Base-by-base conservation (phyloP, 176 grass and related monocot species). In the Neostapfia colusana region DNA sequence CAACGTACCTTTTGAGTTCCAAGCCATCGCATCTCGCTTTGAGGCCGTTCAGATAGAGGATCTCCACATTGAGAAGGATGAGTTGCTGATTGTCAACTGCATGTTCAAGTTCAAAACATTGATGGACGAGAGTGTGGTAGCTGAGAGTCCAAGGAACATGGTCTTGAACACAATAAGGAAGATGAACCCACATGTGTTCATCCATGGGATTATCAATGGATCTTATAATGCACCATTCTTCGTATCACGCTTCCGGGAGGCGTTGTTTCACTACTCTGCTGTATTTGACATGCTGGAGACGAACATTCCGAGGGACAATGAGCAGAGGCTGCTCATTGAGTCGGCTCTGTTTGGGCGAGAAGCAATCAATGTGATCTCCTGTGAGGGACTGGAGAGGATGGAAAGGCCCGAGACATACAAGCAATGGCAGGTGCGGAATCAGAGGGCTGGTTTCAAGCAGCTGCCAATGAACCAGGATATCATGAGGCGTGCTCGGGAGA, bases 321-420 rank as follows among this genome's bases (percentile, higher is more conserved):
- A 87, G 15, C 79, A 87, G 75, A 92, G 95, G 76, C 53, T 88
- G 58, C 85, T 92, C 61, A 85, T 99, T 0, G 95, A 99, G 57
- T 86, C 84, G 11, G 70, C 82, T 42, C 65, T 99, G 49, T 99
- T 90, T 2, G 92, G 85, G 4, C 62, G 87, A 23, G 95, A 99
- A 70, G 87, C 85, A 50, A 59, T 85, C 31, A 99, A 92, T 56
- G 85, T 95, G 37, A 95, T 99, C 67, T 90, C 95, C 8, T 99
- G 95, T 2, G 95, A 99, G 77, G 95, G 95, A 48, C 26, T 92
- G 23, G 95, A 99, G 53, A 90, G 95, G 82, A 66, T 95, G 88
- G 95, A 99, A 80, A 92, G 95, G 77, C 91, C 95, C 0, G 95
- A 99, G 77, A 92, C 82, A 16, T 98, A 92, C 82, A 99, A 99